These are phyloP conservation scores for Botrytis galanthina DNA, from an alignment of 2,329 filamentous ascomycete genomes.

Conservation along the genomic window DNA sequence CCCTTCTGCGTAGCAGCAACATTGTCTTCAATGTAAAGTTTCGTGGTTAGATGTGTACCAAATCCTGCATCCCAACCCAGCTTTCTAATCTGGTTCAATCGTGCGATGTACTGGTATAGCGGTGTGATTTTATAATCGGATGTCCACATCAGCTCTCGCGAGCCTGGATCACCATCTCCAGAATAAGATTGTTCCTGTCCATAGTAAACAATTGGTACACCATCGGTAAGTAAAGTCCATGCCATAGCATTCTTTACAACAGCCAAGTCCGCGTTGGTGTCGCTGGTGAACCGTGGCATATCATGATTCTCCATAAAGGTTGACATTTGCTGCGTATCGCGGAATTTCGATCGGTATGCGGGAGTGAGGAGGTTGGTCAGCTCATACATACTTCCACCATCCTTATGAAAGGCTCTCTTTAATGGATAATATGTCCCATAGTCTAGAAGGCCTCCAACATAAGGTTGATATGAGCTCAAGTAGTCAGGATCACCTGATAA, in stretches of 20 bases:
- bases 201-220: conserved; percentile 52
- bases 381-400: conserved; percentile 33
- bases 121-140: conserved; percentile 40
- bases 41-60: conserved; percentile 22
- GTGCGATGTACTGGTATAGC: conserved; percentile 24
- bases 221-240: conserved; percentile 49
- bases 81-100: conserved; percentile 22
- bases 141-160: conserved; percentile 46
- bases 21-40: conserved; percentile 20
- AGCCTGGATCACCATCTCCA: conserved; percentile 41
- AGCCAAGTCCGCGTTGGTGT: conserved; percentile 28
- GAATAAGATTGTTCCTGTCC: conserved; percentile 51
- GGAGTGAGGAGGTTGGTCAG: conserved; percentile 37
- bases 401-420: conserved; percentile 20
- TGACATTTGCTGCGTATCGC: conserved; percentile 42
- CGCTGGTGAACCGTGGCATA: conserved; percentile 40
- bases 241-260: conserved; percentile 47
- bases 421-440: conserved; percentile 47
- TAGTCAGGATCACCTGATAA: conserved; percentile 46
- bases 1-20: conserved; percentile 22
- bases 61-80: conserved; percentile 25
- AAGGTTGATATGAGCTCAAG: conserved; percentile 45
- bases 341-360: conserved; percentile 42
- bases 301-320: conserved; percentile 47
- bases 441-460: conserved; percentile 57